Evolutionary conservation across 2,329 filamentous ascomycete genomes (phyloP).

Genomic region (Macroventuria anomochaeta): DNA sequence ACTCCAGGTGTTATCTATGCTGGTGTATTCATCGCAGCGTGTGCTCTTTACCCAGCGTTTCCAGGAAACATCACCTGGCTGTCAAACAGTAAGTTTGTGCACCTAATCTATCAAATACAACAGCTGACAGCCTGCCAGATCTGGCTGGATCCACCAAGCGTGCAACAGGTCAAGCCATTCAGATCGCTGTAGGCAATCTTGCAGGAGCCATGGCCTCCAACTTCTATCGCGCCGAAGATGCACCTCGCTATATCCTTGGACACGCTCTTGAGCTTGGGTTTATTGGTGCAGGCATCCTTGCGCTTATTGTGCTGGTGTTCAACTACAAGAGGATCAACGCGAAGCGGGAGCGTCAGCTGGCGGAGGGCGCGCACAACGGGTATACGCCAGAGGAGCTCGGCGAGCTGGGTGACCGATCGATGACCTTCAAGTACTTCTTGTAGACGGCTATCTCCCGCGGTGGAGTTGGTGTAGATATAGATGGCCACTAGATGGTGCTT

Average conservation of each 20-base stretch:
- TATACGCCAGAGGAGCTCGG: slow-evolving; percentile 63
- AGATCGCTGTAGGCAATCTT: slow-evolving; percentile 59
- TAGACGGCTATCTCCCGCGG: slow-evolving; percentile 28
- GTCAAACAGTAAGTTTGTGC: slow-evolving; percentile 54
- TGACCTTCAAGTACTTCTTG: slow-evolving; percentile 68
- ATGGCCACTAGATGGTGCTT: not conserved
- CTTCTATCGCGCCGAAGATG: slow-evolving; percentile 66
- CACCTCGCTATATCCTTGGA: slow-evolving; percentile 59
- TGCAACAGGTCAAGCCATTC: slow-evolving; percentile 56
- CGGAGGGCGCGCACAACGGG: slow-evolving; percentile 45
- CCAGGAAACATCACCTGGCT: slow-evolving; percentile 57
- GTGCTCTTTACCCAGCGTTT: slow-evolving; percentile 48
- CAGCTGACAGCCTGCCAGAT: slow-evolving; percentile 50
- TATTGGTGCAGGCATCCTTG: slow-evolving; percentile 55
- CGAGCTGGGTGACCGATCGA: slow-evolving; percentile 65
- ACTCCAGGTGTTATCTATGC: slow-evolving; percentile 47
- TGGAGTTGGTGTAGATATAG: not conserved
- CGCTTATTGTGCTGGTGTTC: slow-evolving; percentile 53
- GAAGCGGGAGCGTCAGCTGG: slow-evolving; percentile 54
- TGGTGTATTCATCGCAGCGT: slow-evolving; percentile 48
- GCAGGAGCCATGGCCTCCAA: slow-evolving; percentile 70
- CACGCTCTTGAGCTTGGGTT: slow-evolving; percentile 61
- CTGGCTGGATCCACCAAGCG: slow-evolving; percentile 60
- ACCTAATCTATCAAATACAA: not conserved
- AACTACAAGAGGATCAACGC: slow-evolving; percentile 66